phyloP scores from a whole-genome alignment of 495 filamentous ascomycete genomes.

The Gamarada debralockiae region DNA sequence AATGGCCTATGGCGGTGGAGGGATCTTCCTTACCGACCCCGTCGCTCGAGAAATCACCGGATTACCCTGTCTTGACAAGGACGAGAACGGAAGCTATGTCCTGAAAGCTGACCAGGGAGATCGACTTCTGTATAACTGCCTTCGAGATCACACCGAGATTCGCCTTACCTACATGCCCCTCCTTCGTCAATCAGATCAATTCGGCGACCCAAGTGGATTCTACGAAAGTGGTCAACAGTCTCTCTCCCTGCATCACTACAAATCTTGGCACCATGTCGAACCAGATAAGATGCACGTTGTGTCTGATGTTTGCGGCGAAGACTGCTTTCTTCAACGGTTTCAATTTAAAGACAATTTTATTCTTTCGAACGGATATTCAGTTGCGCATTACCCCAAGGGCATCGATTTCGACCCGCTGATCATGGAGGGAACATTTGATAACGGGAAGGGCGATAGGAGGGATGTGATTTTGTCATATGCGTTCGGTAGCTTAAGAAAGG shows the following conservation, averaged over 20 bases:
- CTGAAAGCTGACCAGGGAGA: constrained; percentile 23
- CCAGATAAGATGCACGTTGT: constrained; percentile 40
- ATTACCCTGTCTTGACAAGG: constrained; percentile 29
- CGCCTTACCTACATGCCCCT: constrained; percentile 46
- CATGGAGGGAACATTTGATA: constrained; percentile 22
- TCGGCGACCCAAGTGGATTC: constrained; percentile 47
- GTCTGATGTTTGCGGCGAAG: constrained; percentile 49
- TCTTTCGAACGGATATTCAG: constrained; percentile 54
- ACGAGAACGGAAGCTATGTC: constrained; percentile 18
- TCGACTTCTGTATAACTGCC: constrained; percentile 44
- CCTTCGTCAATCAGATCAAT: constrained; percentile 50
- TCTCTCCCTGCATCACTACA: constrained; percentile 58
- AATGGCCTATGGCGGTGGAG: constrained; percentile 52
- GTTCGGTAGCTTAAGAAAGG: constrained; percentile 19
- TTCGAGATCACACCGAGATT: constrained; percentile 45
- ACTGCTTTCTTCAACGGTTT: constrained; percentile 54
- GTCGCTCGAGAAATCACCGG: constrained; percentile 35
- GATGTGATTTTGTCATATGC: constrained; percentile 10
- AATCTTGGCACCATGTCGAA: constrained; percentile 48
- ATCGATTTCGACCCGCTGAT: constrained; percentile 26
- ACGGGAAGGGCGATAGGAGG: constrained; percentile 10
- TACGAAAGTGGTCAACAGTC: constrained; percentile 51
- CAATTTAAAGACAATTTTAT: constrained; percentile 51
- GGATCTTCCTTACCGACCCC: constrained; percentile 54
- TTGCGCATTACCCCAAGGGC: constrained; percentile 43